Base-by-base conservation (phyloP, 257 asterid genomes). In the Solanum clarkiae region DNA sequence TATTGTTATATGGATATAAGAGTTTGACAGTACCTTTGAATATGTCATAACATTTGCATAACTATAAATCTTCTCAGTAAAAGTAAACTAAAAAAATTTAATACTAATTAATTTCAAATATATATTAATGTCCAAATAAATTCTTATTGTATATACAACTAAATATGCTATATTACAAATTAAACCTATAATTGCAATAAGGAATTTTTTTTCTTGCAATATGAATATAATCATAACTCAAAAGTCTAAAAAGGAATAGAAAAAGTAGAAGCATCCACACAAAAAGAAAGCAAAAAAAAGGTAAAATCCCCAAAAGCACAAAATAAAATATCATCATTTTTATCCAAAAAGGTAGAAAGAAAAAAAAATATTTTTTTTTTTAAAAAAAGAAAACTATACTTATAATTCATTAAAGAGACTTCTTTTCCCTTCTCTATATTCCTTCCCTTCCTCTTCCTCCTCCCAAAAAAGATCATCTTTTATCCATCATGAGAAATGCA, bases 401-500 rank as follows among this genome's bases (percentile, higher is more conserved):
- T 49, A 49, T 8, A 16, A 16, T 49, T 75, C 62, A 75, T 51
- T 75, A 49, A 88, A 84, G 65, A 84, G 86, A 83, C 89, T 80
- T 84, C 88, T 70, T 80, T 75, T 66, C 81, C 62, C 84, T 80
- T 72, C 65, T 82, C 54, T 81, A 84, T 66, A 57, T 44, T 71
- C 84, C 80, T 86, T 53, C 59, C 15, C 4, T 24, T 57, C 62
- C 16, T 17, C 15, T 18, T 69, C 47, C 55, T 65, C 80, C 81
- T 60, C 36, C 65, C 29, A 10, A 47, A 10, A 47, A 47, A 1
- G 3, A 8, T 82, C 85, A 22, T 32, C 8, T 29, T 17, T 15
- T 40, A 8, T 8, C 29, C 29, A 83, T 79, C 68, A 95, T 95
- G 99, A 94, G 85, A 88, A 94, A 90, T 87, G 80, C 93, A 29